Evolutionary conservation across 2,329 filamentous ascomycete species (phyloP).

Genomic region (Penicillium concentricum): DNA sequence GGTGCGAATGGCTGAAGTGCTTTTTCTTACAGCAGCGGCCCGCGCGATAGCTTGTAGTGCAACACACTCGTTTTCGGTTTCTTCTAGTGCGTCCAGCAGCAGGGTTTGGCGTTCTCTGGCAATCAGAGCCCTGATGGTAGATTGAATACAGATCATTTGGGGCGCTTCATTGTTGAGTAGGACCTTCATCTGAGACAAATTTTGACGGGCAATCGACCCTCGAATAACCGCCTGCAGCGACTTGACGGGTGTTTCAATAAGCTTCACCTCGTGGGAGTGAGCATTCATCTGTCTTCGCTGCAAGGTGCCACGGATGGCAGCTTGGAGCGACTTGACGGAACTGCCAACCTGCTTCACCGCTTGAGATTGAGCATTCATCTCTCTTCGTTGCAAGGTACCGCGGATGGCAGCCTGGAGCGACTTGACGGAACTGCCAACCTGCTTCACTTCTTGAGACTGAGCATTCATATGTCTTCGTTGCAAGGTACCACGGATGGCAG

Average conservation of each 20-base stretch:
- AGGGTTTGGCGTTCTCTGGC: slow-evolving; percentile 40
- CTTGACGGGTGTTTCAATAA: slow-evolving; percentile 51
- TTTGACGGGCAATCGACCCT: slow-evolving; percentile 51
- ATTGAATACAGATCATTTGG: slow-evolving; percentile 38
- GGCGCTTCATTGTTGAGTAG: slow-evolving; percentile 28
- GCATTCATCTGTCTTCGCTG: slow-evolving; percentile 49
- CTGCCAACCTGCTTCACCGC: slow-evolving; percentile 52
- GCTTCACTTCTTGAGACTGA: slow-evolving; percentile 35
- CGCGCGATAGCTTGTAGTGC: slow-evolving; percentile 49
- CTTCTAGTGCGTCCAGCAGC: slow-evolving; percentile 43
- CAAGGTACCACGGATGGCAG: slow-evolving; percentile 65
- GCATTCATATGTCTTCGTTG: slow-evolving; percentile 46
- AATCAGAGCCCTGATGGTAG: slow-evolving; percentile 36
- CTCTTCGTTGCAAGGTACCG: slow-evolving; percentile 62
- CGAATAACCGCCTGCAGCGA: slow-evolving; percentile 60
- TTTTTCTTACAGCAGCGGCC: slow-evolving; percentile 34
- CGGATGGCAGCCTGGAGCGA: slow-evolving; percentile 63
- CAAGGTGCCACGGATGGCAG: slow-evolving; percentile 65
- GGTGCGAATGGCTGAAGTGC: slow-evolving; percentile 27
- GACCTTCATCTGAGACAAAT: slow-evolving; percentile 25
- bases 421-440: slow-evolving; percentile 50
- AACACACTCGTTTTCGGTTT: slow-evolving; percentile 42
- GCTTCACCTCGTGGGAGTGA: slow-evolving; percentile 34
- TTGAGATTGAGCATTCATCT: slow-evolving; percentile 29
- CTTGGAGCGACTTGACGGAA: slow-evolving; percentile 52